Conservation (phyloP, 345 rosid genomes). For the Lenwebbia sp. region DNA sequence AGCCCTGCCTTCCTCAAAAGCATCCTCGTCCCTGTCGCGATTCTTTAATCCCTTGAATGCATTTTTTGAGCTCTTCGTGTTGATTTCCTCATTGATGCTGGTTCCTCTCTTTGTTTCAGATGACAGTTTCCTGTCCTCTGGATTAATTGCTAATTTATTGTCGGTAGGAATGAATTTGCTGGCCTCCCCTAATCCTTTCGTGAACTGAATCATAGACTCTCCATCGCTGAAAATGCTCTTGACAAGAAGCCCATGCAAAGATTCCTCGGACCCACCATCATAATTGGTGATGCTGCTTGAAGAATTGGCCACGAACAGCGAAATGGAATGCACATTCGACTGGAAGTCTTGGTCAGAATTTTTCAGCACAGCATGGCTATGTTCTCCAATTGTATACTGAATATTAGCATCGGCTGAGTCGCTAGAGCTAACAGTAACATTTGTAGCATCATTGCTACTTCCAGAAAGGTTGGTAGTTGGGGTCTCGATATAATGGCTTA, state of each 20-base stretch:
- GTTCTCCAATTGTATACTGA: neutral
- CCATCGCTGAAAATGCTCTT: constrained; percentile 40
- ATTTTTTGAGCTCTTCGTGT: constrained; percentile 4
- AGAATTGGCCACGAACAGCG: constrained; percentile 1
- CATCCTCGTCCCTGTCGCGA: too few relatives aligned
- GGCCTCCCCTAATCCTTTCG: constrained; percentile 27
- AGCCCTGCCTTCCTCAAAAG: too few relatives aligned
- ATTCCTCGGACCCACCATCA: constrained; percentile 14
- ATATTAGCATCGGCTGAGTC: neutral
- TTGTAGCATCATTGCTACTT: neutral
- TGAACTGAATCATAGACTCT: constrained; percentile 14
- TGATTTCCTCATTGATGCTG: constrained; percentile 7
- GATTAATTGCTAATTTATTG: constrained; percentile 8
- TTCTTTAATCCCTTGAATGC: too few relatives aligned
- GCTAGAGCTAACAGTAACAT: neutral
- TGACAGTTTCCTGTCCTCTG: neutral
- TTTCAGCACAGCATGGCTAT: neutral
- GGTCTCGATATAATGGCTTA: constrained; percentile 1
- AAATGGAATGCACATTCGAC: neutral
- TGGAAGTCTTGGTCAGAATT: neutral
- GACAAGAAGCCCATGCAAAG: constrained; percentile 34
- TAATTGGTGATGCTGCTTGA: neutral
- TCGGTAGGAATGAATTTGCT: constrained; percentile 20
- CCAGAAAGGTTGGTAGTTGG: constrained; percentile 1
- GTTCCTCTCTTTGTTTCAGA: neutral